Percentiles rank a stretch among this genome's conserved stretches.
Evolutionary conservation across 2,329 filamentous ascomycete genomes (phyloP).

Genomic region (Blastomyces gilchristii): DNA sequence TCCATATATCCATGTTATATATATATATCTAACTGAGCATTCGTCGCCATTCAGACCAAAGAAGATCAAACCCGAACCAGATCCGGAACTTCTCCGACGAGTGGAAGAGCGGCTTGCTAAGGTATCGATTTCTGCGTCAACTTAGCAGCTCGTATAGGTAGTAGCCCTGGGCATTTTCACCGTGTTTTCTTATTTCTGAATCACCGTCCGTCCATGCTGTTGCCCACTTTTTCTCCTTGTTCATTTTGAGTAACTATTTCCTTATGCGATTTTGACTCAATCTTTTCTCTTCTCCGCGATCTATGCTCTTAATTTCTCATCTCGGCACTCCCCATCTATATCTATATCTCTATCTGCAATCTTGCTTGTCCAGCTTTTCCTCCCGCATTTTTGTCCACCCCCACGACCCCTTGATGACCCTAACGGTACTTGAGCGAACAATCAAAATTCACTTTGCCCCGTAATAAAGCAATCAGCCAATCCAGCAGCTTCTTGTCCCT

Average conservation of each 20-base stretch:
- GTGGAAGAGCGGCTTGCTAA: constrained; percentile 32
- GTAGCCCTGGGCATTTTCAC: background rate
- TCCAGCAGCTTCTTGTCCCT: background rate
- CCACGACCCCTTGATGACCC: constrained; percentile 10
- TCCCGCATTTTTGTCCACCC: constrained; percentile 3
- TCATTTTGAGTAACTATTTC: too few relatives aligned
- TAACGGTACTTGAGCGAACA: constrained; percentile 11
- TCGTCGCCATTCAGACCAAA: constrained; percentile 27
- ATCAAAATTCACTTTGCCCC: background rate
- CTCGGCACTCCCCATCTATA: background rate
- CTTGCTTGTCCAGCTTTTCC: background rate
- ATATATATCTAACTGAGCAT: constrained; percentile 1
- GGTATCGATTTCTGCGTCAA: constrained; percentile 13
- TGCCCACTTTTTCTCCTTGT: too few relatives aligned
- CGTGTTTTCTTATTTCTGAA: background rate
- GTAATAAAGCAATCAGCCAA: constrained; percentile 6
- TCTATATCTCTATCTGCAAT: background rate
- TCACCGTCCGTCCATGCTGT: background rate
- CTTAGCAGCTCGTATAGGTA: too few relatives aligned
- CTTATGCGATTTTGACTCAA: too few relatives aligned
- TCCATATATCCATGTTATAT: too few relatives aligned
- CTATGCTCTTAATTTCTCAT: background rate
- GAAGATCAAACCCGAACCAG: constrained; percentile 30
- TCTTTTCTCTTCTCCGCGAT: background rate
- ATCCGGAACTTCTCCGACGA: constrained; percentile 30